Evolutionary conservation across 129 eudicot genomes (phyloP).

Genomic region (Saposhnikovia divaricata): DNA sequence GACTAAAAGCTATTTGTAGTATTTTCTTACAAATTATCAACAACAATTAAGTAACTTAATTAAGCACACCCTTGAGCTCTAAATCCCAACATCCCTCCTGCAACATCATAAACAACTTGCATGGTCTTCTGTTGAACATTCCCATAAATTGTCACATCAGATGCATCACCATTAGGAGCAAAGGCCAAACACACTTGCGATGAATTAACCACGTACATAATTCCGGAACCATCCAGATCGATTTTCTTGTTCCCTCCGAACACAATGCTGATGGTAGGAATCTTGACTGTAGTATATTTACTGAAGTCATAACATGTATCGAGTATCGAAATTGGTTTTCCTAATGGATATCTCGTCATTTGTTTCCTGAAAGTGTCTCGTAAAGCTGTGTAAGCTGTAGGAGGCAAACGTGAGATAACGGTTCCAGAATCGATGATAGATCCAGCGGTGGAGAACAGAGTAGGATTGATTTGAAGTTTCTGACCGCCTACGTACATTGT

Average conservation of each 20-base stretch:
- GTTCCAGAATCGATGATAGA: slow-evolving; percentile 85
- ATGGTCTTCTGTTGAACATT: slow-evolving; percentile 66
- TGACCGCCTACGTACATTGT: slow-evolving; percentile 40
- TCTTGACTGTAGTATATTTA: slow-evolving; percentile 18
- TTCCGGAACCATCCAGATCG: slow-evolving; percentile 26
- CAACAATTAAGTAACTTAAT: background rate
- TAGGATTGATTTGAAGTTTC: slow-evolving; percentile 32
- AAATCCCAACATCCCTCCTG: slow-evolving; percentile 74
- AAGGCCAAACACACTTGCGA: slow-evolving; percentile 58
- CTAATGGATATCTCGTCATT: slow-evolving; percentile 48
- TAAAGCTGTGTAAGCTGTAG: slow-evolving; percentile 49
- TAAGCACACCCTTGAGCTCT: slow-evolving; percentile 55
- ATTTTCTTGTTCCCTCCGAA: slow-evolving; percentile 44
- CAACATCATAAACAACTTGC: slow-evolving; percentile 66
- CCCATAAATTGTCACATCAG: slow-evolving; percentile 44
- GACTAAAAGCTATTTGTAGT: background rate
- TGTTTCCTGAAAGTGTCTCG: slow-evolving; percentile 33
- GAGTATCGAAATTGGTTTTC: slow-evolving; percentile 41
- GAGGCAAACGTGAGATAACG: slow-evolving; percentile 67
- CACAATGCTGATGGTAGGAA: slow-evolving; percentile 41
- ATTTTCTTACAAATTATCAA: background rate
- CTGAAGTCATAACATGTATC: slow-evolving; percentile 80
- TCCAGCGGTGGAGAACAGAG: slow-evolving; percentile 41
- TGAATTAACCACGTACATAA: slow-evolving; percentile 11
- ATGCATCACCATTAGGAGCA: slow-evolving; percentile 47